Evolutionary conservation across 179 eudicot genomes (phyloP).

Genomic region (Actinidia chinensis): DNA sequence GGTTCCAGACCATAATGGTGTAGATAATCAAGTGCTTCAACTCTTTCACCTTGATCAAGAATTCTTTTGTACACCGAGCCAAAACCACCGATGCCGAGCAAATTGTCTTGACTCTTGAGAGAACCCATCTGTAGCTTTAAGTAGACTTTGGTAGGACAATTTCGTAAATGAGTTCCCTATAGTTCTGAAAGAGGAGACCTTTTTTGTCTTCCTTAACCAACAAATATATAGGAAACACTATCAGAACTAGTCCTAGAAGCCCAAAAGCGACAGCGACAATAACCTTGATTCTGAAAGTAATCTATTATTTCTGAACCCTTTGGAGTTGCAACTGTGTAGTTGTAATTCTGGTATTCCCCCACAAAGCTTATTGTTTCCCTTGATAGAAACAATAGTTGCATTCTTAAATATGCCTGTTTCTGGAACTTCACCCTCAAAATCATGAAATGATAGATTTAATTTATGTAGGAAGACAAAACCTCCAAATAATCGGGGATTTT

Average conservation of each 20-base stretch:
- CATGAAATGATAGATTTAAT: not conserved
- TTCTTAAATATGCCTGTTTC: conserved; percentile 7
- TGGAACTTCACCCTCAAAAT: conserved; percentile 9
- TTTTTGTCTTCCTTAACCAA: not conserved
- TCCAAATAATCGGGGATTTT: not conserved
- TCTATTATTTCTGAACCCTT: not conserved
- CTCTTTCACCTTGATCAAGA: not conserved
- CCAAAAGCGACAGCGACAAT: not conserved
- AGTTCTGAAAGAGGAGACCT: not conserved
- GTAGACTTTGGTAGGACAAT: conserved; percentile 10
- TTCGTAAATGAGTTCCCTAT: not conserved
- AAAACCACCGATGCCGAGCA: conserved; percentile 16
- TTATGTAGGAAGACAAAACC: not conserved
- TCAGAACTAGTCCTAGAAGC: not conserved
- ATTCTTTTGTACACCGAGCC: conserved; percentile 18
- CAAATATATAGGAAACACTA: not conserved
- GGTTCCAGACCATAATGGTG: not conserved
- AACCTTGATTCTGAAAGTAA: not conserved
- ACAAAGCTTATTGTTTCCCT: conserved; percentile 10
- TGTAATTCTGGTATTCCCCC: conserved; percentile 6
- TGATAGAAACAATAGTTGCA: not conserved
- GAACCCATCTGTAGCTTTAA: conserved; percentile 13
- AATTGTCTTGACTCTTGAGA: conserved; percentile 11
- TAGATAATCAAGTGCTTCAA: conserved; percentile 9
- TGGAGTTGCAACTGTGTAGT: not conserved